A percentile compares a stretch with the other conserved stretches of the same genome.
Conservation (phyloP, 1,284 basidiomycete species). For the Porogramme epimiltina region DNA sequence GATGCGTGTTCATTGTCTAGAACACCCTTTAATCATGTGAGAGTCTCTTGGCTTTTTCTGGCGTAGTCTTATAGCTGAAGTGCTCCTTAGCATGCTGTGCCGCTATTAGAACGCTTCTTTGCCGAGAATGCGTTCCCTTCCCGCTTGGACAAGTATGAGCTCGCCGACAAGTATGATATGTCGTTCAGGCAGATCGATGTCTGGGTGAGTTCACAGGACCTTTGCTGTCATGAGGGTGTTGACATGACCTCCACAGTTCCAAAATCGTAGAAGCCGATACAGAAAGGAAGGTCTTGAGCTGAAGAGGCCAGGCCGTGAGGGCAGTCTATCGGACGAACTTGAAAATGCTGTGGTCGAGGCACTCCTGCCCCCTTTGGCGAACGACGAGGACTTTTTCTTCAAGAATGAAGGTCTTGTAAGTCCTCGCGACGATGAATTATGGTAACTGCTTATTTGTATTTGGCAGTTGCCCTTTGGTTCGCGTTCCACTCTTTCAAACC, state of each 20-base stretch:
- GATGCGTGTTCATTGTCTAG: background rate
- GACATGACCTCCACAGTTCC: constrained; percentile 41
- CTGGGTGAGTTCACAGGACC: constrained; percentile 44
- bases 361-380: background rate
- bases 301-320: background rate
- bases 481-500: no score
- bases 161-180: constrained; percentile 52
- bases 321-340: background rate
- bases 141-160: constrained; percentile 39
- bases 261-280: constrained; percentile 45
- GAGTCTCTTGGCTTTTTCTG: background rate
- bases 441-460: no score
- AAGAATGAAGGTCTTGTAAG: no score
- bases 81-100: constrained; percentile 44
- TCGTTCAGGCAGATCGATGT: constrained; percentile 54
- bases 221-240: background rate
- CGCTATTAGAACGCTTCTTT: constrained; percentile 53
- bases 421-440: no score
- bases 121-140: constrained; percentile 51
- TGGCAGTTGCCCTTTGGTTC: no score
- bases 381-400: background rate
- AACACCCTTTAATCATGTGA: constrained; percentile 10
- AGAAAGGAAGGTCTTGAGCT: constrained; percentile 23
- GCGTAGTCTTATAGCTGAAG: background rate
- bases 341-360: constrained; percentile 1